A percentile compares a stretch with the other conserved stretches of the same genome.
These are phyloP conservation scores for Fusarium torulosum DNA, from an alignment of 2,329 filamentous ascomycete genomes.

Conservation along the genomic window DNA sequence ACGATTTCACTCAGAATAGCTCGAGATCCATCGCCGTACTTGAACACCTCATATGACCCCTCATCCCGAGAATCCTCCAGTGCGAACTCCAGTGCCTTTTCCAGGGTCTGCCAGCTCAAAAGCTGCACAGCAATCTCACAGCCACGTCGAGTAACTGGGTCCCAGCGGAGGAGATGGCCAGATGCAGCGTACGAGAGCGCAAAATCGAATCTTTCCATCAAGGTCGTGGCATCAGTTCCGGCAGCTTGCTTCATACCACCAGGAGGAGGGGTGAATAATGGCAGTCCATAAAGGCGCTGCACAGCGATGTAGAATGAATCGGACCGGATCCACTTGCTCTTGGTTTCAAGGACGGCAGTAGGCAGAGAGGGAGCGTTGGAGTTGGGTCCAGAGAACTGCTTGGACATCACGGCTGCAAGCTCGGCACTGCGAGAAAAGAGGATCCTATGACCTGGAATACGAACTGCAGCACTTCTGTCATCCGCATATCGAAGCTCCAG, in stretches of 20 bases:
- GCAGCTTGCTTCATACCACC: slow-evolving; percentile 48
- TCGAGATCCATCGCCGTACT: slow-evolving; percentile 65
- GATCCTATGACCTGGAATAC: slow-evolving; percentile 67
- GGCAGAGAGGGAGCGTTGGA: slow-evolving; percentile 44
- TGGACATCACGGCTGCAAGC: slow-evolving; percentile 47
- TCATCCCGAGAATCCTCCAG: slow-evolving; percentile 56
- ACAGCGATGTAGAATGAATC: slow-evolving; percentile 69
- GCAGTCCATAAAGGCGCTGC: slow-evolving; percentile 69
- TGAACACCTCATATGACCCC: slow-evolving; percentile 60
- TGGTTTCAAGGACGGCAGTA: slow-evolving; percentile 59
- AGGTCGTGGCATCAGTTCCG: slow-evolving; percentile 55
- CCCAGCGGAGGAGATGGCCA: slow-evolving; percentile 69
- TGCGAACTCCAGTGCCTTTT: slow-evolving; percentile 70
- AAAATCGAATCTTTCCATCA: slow-evolving; percentile 63
- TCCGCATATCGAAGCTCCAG: slow-evolving; percentile 61
- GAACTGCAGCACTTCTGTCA: slow-evolving; percentile 54
- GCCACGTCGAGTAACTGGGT: slow-evolving; percentile 67
- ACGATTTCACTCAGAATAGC: slow-evolving; percentile 67
- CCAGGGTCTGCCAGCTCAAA: slow-evolving; percentile 73
- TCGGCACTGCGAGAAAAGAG: slow-evolving; percentile 65
- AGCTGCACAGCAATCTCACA: slow-evolving; percentile 69
- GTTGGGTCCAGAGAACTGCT: slow-evolving; percentile 50
- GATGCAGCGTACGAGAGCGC: slow-evolving; percentile 75
- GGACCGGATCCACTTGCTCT: slow-evolving; percentile 65
- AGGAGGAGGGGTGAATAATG: slow-evolving; percentile 57